phyloP scores from a whole-genome alignment of 2,329 filamentous ascomycete species.

The Verruconis gallopava region DNA sequence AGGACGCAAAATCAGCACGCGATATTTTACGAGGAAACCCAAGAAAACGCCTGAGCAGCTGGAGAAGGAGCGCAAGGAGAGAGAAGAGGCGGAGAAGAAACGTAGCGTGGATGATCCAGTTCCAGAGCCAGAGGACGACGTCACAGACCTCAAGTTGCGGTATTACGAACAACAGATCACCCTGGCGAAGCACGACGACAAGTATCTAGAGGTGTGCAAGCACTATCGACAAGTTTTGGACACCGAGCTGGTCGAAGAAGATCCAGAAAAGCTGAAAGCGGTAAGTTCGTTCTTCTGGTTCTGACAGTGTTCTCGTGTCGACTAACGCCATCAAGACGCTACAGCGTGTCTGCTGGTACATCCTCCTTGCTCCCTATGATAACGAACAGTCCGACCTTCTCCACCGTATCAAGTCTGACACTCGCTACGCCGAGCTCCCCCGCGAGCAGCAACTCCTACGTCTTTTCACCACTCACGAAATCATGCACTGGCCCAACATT shows the following conservation, averaged over 20 bases:
- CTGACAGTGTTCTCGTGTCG: background rate
- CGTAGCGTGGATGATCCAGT: slow-evolving; percentile 65
- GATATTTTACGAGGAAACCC: slow-evolving; percentile 77
- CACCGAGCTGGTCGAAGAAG: slow-evolving; percentile 87
- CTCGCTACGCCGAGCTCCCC: slow-evolving; percentile 64
- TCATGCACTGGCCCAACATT: slow-evolving; percentile 97
- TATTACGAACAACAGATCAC: slow-evolving; percentile 98
- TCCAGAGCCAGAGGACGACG: slow-evolving; percentile 70
- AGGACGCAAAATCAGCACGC: slow-evolving; percentile 91
- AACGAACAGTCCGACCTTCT: slow-evolving; percentile 97
- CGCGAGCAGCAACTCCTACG: slow-evolving; percentile 78
- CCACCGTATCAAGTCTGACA: slow-evolving; percentile 79
- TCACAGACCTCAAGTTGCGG: slow-evolving; percentile 86
- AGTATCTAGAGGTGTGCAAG: slow-evolving; percentile 96
- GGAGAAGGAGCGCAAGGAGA: slow-evolving; percentile 80
- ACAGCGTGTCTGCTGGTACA: slow-evolving; percentile 93
- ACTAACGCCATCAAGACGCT: slow-evolving; percentile 48
- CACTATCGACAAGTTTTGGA: slow-evolving; percentile 94
- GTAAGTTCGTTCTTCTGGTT: slow-evolving; percentile 33
- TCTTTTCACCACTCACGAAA: slow-evolving; percentile 85
- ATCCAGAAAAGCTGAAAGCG: slow-evolving; percentile 70
- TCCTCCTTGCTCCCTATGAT: slow-evolving; percentile 91
- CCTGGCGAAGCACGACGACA: slow-evolving; percentile 90
- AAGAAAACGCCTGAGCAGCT: slow-evolving; percentile 84
- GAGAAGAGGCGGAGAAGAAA: slow-evolving; percentile 70